Evolutionary conservation across 108 stramenopile genomes (phyloP).

Genomic region (Nitzschia sp.): DNA sequence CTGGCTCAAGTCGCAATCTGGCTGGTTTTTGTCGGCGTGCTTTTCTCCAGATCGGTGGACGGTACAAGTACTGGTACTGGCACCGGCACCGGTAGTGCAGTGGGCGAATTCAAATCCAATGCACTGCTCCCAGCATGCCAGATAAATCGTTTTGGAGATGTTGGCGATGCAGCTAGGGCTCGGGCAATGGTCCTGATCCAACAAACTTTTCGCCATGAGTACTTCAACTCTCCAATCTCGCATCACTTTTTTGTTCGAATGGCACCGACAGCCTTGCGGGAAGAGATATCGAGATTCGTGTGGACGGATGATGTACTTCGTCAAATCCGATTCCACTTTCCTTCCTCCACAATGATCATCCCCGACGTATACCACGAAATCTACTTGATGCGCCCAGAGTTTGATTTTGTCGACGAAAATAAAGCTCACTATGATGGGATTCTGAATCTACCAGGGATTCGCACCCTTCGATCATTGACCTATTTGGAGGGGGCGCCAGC

Average conservation of each 20-base stretch:
- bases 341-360: not conserved
- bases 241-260: constrained; percentile 19
- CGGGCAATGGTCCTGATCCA: not conserved
- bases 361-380: constrained; percentile 13
- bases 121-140: no score
- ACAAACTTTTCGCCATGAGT: constrained; percentile 1
- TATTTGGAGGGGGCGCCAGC: constrained; percentile 6
- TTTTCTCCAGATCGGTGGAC: no score
- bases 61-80: no score
- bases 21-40: no score
- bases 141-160: no score
- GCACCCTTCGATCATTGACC: constrained; percentile 11
- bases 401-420: constrained; percentile 18
- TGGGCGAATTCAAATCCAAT: no score
- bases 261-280: not conserved
- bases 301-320: not conserved
- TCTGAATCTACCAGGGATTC: not conserved
- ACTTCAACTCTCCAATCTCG: constrained; percentile 8
- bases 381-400: constrained; percentile 21
- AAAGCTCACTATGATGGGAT: constrained; percentile 16
- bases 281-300: not conserved
- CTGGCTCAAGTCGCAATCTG: no score
- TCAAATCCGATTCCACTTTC: not conserved
- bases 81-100: no score
- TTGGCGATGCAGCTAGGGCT: not conserved